These are phyloP conservation scores for Geotrichum citri-aurantii DNA, from an alignment of 1,139 yeast genomes.

Conservation along the genomic window DNA sequence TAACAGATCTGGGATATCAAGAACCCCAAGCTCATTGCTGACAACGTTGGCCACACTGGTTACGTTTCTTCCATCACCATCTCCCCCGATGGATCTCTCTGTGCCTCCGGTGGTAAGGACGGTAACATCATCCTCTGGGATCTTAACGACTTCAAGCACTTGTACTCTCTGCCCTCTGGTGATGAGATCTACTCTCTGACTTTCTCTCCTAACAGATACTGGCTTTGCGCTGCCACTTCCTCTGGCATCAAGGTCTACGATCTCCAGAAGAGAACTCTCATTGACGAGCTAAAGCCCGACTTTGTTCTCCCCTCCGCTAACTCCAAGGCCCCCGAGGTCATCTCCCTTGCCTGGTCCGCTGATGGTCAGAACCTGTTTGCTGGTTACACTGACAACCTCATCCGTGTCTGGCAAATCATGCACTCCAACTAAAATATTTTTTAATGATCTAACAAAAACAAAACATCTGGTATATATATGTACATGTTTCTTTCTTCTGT, in stretches of 20 bases:
- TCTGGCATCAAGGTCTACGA: slow-evolving; percentile 98
- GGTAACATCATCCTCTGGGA: slow-evolving; percentile 99
- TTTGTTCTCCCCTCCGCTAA: slow-evolving; percentile 74
- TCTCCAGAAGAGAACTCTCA: slow-evolving; percentile 90
- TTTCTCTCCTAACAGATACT: slow-evolving; percentile 99
- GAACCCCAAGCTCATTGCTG: slow-evolving; percentile 85
- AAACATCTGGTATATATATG: background rate
- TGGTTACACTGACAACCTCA: slow-evolving; percentile 98
- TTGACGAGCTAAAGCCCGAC: slow-evolving; percentile 99
- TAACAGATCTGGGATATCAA: slow-evolving; percentile 88
- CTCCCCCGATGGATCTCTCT: slow-evolving; percentile 98
- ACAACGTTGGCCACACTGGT: slow-evolving; percentile 99
- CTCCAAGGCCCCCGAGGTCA: slow-evolving; percentile 97
- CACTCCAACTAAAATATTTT: slow-evolving; percentile 53
- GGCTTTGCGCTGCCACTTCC: slow-evolving; percentile 99
- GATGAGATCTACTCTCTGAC: slow-evolving; percentile 98
- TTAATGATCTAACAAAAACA: slow-evolving; percentile 11
- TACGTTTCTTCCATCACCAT: slow-evolving; percentile 96
- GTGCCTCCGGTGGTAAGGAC: slow-evolving; percentile 99
- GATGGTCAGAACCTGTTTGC: slow-evolving; percentile 99
- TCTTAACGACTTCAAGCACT: slow-evolving; percentile 78
- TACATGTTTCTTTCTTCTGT: background rate
- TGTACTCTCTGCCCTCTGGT: slow-evolving; percentile 92
- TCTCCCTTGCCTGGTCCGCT: slow-evolving; percentile 99
- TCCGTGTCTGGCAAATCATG: slow-evolving; percentile 99